Conservation (phyloP, 2,329 filamentous ascomycete species). For the Fusarium udum region DNA sequence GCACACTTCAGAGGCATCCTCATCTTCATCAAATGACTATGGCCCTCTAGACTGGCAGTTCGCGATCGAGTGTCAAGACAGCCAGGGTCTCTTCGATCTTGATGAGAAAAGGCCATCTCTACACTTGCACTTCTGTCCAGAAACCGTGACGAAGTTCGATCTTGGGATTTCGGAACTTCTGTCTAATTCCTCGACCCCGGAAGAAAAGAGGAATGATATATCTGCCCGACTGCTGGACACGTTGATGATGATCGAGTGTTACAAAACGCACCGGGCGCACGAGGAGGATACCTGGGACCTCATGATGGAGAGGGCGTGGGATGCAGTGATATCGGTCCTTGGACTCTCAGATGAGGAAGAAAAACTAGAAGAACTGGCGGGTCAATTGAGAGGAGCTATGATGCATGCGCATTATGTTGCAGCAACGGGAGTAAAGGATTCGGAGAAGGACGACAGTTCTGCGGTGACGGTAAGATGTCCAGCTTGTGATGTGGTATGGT, state of each 20-base stretch:
- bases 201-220: fast-evolving
- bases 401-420: background rate
- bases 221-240: fast-evolving
- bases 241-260: fast-evolving
- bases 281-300: background rate
- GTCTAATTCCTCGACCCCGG: fast-evolving
- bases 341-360: fast-evolving
- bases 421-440: background rate
- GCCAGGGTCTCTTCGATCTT: background rate
- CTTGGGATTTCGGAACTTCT: fast-evolving
- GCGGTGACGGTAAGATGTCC: fast-evolving
- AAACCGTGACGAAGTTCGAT: fast-evolving
- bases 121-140: background rate
- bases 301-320: background rate
- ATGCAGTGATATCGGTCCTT: fast-evolving
- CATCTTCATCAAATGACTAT: background rate
- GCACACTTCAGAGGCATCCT: no score
- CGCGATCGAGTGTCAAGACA: background rate
- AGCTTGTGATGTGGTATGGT: background rate
- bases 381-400: background rate
- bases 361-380: fast-evolving
- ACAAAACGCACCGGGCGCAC: background rate
- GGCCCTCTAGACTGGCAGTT: background rate
- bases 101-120: background rate
- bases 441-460: fast-evolving